A percentile compares a stretch with the other conserved stretches of the same genome.
Conservation (phyloP, 768 basidiomycete genomes). For the Lenzites betulinus region DNA sequence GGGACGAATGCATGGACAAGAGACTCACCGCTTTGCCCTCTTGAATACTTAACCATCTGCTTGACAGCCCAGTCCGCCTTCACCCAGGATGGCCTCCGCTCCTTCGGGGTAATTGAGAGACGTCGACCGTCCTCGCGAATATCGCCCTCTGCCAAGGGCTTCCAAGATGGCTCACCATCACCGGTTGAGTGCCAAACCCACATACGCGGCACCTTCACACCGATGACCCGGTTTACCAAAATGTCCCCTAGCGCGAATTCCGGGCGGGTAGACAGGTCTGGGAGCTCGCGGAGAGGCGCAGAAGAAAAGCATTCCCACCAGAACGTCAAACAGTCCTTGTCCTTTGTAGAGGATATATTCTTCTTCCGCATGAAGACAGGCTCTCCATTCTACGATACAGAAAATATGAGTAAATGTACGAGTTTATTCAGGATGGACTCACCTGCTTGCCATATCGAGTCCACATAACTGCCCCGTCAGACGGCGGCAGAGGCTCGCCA, state of each 20-base stretch:
- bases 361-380: background rate
- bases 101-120: background rate
- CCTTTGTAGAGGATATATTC: background rate
- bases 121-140: background rate
- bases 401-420: background rate
- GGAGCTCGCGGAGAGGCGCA: background rate
- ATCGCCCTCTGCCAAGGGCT: background rate
- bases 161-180: background rate
- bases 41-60: background rate
- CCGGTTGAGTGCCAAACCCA: background rate
- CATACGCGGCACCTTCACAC: background rate
- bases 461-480: background rate
- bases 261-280: background rate
- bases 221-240: background rate
- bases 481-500: too few relatives aligned
- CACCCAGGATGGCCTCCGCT: background rate
- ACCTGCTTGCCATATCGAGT: background rate
- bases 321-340: background rate
- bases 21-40: background rate
- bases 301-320: background rate
- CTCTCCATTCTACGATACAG: background rate
- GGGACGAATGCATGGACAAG: too few relatives aligned
- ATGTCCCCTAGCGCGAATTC: background rate
- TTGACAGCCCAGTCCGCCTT: background rate
- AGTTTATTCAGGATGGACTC: background rate